Conservation (phyloP, 2,329 filamentous ascomycete species). For the Trichophyton equinum region DNA sequence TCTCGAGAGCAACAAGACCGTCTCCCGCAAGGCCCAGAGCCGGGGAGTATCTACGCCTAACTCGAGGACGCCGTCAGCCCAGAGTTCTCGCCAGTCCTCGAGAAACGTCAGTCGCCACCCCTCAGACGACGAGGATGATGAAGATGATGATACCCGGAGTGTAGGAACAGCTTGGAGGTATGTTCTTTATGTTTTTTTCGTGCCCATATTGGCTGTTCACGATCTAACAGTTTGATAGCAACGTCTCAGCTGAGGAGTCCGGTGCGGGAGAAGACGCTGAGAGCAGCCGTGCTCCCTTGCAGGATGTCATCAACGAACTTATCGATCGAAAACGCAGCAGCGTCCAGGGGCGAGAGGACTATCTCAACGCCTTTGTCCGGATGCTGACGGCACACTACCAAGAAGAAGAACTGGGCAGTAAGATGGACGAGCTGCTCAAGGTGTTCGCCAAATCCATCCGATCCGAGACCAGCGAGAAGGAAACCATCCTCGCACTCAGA, state of each 20-base stretch:
- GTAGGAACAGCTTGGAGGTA: conserved; percentile 46
- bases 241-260: conserved; percentile 49
- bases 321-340: conserved; percentile 68
- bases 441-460: conserved; percentile 60
- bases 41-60: conserved; percentile 41
- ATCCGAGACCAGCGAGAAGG: conserved; percentile 53
- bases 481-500: conserved; percentile 57
- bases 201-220: not conserved
- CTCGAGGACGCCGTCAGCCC: conserved; percentile 41
- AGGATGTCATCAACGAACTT: conserved; percentile 57
- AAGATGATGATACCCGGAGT: conserved; percentile 41
- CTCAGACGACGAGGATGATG: conserved; percentile 48
- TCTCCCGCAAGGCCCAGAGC: conserved; percentile 42
- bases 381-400: conserved; percentile 58
- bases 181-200: not conserved
- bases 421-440: conserved; percentile 49
- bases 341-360: conserved; percentile 54
- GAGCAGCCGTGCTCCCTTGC: conserved; percentile 28
- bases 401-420: conserved; percentile 47
- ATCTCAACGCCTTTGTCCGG: conserved; percentile 49
- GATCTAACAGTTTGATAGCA: conserved; percentile 27
- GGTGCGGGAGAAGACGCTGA: conserved; percentile 3
- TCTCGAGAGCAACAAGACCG: conserved; percentile 52
- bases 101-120: conserved; percentile 40
- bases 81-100: conserved; percentile 42